Evolutionary conservation across 2,329 filamentous ascomycete genomes (phyloP).

Genomic region (Aspergillus sp.): DNA sequence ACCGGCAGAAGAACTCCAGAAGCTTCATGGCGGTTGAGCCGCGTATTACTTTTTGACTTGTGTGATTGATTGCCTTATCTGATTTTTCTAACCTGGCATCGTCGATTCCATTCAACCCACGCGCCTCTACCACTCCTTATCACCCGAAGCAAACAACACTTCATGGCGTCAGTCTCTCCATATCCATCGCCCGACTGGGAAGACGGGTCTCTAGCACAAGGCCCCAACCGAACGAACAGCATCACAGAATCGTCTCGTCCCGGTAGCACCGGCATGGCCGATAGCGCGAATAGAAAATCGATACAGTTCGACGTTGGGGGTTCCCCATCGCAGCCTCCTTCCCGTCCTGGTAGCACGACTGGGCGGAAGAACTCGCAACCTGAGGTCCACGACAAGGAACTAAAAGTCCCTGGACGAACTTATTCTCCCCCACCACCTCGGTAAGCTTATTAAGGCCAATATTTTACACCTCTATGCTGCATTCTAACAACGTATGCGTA

Average conservation of each 20-base stretch:
- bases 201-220: neutral
- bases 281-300: slow-evolving; percentile 33
- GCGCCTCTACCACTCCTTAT: neutral
- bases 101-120: neutral
- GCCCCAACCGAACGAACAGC: slow-evolving; percentile 11
- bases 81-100: neutral
- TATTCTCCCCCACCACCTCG: slow-evolving; percentile 43
- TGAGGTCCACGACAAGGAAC: slow-evolving; percentile 26
- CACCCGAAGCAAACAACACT: neutral
- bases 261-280: slow-evolving; percentile 19
- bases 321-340: slow-evolving; percentile 28
- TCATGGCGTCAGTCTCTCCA: slow-evolving; percentile 12
- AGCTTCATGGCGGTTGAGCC: slow-evolving; percentile 30
- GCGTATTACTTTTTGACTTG: slow-evolving; percentile 3
- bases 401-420: slow-evolving; percentile 26
- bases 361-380: slow-evolving; percentile 26
- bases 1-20: slow-evolving; percentile 24
- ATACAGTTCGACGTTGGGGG: slow-evolving; percentile 39
- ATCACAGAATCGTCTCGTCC: slow-evolving; percentile 18
- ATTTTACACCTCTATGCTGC: neutral
- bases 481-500: neutral
- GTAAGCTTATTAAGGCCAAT: slow-evolving; percentile 25
- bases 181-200: slow-evolving; percentile 14
- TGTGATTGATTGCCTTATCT: slow-evolving; percentile 2
- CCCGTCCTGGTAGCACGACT: slow-evolving; percentile 27